These are phyloP conservation scores for Malus sieversii DNA, from an alignment of 306 rosid genomes.

Conservation along the genomic window DNA sequence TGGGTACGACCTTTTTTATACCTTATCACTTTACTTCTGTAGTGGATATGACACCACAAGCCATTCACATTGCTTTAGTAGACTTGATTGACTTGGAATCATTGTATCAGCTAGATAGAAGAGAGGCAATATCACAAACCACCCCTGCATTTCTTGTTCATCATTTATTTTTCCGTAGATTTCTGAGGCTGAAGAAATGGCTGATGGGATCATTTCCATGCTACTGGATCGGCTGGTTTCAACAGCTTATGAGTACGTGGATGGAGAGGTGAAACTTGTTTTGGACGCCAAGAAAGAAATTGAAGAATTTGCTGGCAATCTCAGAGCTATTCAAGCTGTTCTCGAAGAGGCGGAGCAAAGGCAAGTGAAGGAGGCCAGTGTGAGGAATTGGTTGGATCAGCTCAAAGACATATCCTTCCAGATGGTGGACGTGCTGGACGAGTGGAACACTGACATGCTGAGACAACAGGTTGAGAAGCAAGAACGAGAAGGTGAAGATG, in stretches of 20 bases:
- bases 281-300: neutral
- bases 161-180: no score
- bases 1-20: no score
- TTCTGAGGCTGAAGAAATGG: no score
- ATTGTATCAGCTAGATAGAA: no score
- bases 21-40: no score
- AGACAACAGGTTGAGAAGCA: neutral
- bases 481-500: neutral
- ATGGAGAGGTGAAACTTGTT: neutral
- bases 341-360: neutral
- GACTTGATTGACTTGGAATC: no score
- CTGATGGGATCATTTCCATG: no score
- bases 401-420: neutral
- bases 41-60: no score
- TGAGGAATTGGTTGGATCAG: neutral
- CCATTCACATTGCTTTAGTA: no score
- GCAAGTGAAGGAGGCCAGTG: neutral
- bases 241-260: no score
- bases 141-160: no score
- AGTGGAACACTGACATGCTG: neutral
- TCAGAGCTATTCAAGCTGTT: neutral
- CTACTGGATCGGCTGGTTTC: neutral
- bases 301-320: neutral
- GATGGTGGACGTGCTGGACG: neutral
- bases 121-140: no score